Evolutionary conservation across 2,329 filamentous ascomycete species (phyloP).

Genomic region (Exserohilum turcica): DNA sequence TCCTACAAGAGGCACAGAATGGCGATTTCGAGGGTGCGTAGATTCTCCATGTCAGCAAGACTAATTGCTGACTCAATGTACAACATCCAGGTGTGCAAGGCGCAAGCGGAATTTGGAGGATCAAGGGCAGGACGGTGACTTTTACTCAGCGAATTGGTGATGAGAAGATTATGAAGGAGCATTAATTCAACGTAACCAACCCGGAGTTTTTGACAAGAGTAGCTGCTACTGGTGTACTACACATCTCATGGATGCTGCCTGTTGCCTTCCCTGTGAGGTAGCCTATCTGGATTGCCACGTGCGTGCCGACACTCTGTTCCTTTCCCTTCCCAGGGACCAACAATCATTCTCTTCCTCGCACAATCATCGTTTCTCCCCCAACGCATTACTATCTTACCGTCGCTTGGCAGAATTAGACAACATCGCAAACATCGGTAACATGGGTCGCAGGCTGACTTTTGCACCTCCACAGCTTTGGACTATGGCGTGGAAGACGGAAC

Average conservation of each 20-base stretch:
- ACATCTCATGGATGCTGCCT: background rate
- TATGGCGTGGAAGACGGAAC: conserved; percentile 7
- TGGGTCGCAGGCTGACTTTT: background rate
- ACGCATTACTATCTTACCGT: background rate
- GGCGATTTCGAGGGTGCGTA: conserved; percentile 30
- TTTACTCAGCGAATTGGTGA: conserved; percentile 48
- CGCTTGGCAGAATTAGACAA: background rate
- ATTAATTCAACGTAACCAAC: conserved; percentile 13
- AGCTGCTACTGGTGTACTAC: background rate
- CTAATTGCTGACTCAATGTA: background rate
- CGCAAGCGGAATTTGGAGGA: conserved; percentile 49
- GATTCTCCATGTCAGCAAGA: background rate
- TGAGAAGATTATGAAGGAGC: conserved; percentile 43
- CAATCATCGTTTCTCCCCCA: background rate
- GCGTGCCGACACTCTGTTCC: background rate
- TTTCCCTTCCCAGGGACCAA: background rate
- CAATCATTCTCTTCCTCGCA: background rate
- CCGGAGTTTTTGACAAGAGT: background rate
- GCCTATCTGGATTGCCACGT: background rate
- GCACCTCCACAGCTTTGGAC: background rate
- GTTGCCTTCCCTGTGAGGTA: background rate
- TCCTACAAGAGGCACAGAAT: conserved; percentile 29
- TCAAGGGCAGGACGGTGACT: conserved; percentile 43
- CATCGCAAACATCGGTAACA: background rate
- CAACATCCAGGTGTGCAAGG: conserved; percentile 29